Conservation (phyloP, 208 protist genomes). For the Balamuthia mandrillaris region DNA sequence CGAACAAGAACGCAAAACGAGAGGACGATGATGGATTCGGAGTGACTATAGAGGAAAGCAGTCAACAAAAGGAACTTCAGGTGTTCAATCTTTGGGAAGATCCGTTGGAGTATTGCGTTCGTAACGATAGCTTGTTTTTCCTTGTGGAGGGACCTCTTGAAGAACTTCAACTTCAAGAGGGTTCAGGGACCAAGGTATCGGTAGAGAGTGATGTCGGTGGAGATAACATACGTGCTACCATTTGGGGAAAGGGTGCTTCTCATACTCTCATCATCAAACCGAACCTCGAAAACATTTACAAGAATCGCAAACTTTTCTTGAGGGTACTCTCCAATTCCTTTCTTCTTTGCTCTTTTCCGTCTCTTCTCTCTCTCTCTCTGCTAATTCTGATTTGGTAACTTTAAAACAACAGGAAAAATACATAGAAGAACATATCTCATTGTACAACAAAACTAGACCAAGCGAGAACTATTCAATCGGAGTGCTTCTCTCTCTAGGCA, state of each 20-base stretch:
- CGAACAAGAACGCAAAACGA: too few relatives aligned
- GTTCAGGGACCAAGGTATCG: too few relatives aligned
- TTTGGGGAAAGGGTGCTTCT: too few relatives aligned
- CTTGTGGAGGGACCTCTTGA: not conserved
- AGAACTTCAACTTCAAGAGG: too few relatives aligned
- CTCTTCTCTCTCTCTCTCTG: too few relatives aligned
- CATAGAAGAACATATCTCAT: conserved; percentile 53
- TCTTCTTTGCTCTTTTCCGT: too few relatives aligned
- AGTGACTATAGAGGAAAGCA: not conserved
- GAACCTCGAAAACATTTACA: not conserved
- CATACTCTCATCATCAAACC: not conserved
- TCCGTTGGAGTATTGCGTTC: not conserved
- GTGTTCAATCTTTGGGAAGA: not conserved
- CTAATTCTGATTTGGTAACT: too few relatives aligned
- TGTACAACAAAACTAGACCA: conserved; percentile 47
- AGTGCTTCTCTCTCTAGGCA: conserved; percentile 41
- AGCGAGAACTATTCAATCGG: conserved; percentile 42
- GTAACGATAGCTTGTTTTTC: conserved; percentile 22
- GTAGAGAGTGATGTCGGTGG: too few relatives aligned
- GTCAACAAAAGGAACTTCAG: not conserved
- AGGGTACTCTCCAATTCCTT: too few relatives aligned
- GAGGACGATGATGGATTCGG: not conserved
- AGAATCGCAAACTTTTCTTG: not conserved
- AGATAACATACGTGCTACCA: too few relatives aligned
- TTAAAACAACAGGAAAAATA: conserved; percentile 54